Base-by-base conservation (phyloP, 2,329 filamentous ascomycete genomes). In the Colletotrichum chrysophilum region DNA sequence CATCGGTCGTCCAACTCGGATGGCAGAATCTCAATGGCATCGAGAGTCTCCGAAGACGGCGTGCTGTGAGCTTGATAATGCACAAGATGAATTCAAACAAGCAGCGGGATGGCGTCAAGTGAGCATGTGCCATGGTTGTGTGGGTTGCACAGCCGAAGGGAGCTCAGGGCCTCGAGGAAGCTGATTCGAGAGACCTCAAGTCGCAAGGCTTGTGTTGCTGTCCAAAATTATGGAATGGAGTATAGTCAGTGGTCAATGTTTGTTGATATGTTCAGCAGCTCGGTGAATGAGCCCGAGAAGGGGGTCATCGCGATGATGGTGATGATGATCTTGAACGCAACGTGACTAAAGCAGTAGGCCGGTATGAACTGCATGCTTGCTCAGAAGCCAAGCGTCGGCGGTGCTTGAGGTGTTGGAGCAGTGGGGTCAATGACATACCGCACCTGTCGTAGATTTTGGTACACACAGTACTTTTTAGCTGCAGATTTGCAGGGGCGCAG, bases 51-150 rank as follows among this genome's bases (percentile, higher is more conserved):
- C 43, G 43, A 52, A 52, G 43, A 52, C 43, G 43, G 43, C 43
- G 43, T 52, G n/a, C 12, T 13, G 43, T 0, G 43, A 52, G n/a
- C 43, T 52, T 21, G n/a, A 13, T 0, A 7, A 52, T 52, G 43
- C n/a, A 21, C 12, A 13, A 21, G 0, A 13, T 52, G n/a, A 52
- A 52, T 1, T 52, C 43, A 24, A 48, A 52, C 21, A 52, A 52
- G 43, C 43, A 52, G 43, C 43, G 43, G n/a, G n/a, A 52, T 52
- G 43, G 43, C 43, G 43, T 52, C 43, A 21, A 52, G 43, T 52
- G 43, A 52, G 43, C 43, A 52, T 52, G 43, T 52, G 43, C 43
- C 43, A 7, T 52, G 10, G n/a, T 24, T 52, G n/a, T 52, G 43
- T 52, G 43, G 2, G 43, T 52, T 52, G 43, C 10, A 52, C 43